Evolutionary conservation across 176 grass and related monocot species (phyloP).

Genomic region (Chloris gayana): DNA sequence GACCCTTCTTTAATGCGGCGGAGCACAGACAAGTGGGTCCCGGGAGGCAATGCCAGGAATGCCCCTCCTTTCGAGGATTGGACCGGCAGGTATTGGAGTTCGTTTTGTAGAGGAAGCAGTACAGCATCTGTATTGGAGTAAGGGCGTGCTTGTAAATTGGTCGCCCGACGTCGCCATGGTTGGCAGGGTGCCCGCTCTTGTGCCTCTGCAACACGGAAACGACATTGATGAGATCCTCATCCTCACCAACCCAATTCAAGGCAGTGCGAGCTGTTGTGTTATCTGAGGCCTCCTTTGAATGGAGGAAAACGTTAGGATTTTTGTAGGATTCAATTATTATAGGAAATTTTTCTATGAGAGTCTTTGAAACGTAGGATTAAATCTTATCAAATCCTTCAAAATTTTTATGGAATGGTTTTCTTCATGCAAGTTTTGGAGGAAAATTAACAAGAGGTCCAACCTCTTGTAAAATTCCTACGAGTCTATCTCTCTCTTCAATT

Average conservation of each 20-base stretch:
- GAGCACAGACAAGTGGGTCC: background rate
- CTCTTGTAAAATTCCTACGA: no score
- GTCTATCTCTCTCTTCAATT: no score
- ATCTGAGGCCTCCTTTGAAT: no score
- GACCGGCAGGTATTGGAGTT: background rate
- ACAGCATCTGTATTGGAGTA: background rate
- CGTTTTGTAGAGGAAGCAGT: no score
- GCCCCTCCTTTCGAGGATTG: background rate
- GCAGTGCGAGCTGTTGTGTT: background rate
- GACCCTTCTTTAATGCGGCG: constrained; percentile 30
- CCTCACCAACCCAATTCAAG: background rate
- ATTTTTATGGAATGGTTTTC: no score
- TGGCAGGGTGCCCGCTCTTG: background rate
- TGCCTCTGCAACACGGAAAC: background rate
- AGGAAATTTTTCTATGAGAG: no score
- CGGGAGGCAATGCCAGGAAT: background rate
- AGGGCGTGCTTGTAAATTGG: background rate
- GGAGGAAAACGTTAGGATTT: no score
- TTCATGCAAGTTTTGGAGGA: no score
- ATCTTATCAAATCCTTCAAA: no score
- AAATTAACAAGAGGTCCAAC: no score
- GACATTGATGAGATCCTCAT: constrained; percentile 17
- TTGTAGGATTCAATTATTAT: no score
- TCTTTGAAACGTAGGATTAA: no score
- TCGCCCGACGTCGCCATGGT: background rate